These are phyloP conservation scores for Didymella glomerata DNA, from an alignment of 2,329 filamentous ascomycete genomes.

Conservation along the genomic window DNA sequence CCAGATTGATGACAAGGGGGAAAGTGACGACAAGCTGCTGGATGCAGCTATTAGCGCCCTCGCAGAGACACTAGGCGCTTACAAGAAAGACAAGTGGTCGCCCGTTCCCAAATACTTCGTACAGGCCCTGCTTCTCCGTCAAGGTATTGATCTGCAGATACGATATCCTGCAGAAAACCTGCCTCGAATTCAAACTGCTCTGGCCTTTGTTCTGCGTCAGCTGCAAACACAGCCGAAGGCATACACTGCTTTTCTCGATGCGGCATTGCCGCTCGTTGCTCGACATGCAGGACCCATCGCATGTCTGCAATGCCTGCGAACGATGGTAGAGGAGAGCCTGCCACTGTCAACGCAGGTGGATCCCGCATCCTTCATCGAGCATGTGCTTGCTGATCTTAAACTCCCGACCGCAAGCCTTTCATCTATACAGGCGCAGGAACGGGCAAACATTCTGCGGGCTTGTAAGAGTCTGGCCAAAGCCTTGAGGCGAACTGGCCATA, in stretches of 20 bases:
- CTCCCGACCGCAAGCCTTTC: background rate
- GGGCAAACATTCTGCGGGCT: constrained; percentile 5
- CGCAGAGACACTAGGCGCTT: background rate
- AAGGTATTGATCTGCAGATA: background rate
- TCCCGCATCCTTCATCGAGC: constrained; percentile 1
- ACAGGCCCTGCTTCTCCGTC: constrained; percentile 12
- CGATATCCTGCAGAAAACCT: constrained; percentile 5
- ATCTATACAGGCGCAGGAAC: background rate
- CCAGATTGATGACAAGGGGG: constrained; percentile 21
- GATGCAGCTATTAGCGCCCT: constrained; percentile 1
- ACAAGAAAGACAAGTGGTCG: background rate
- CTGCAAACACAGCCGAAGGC: constrained; percentile 21
- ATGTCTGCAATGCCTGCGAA: constrained; percentile 23
- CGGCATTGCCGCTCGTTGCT: constrained; percentile 25
- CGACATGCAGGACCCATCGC: constrained; percentile 18
- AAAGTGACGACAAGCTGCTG: background rate
- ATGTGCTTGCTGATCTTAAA: background rate
- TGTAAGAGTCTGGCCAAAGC: constrained; percentile 22
- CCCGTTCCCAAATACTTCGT: background rate
- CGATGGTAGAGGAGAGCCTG: constrained; percentile 18
- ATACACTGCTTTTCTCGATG: constrained; percentile 28
- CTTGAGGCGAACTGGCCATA: constrained; percentile 13
- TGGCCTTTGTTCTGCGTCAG: constrained; percentile 25
- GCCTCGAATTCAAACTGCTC: constrained; percentile 4
- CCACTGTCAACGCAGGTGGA: constrained; percentile 8